These are phyloP conservation scores for Xylaria sp. DNA, from an alignment of 2,329 filamentous ascomycete genomes.

Conservation along the genomic window DNA sequence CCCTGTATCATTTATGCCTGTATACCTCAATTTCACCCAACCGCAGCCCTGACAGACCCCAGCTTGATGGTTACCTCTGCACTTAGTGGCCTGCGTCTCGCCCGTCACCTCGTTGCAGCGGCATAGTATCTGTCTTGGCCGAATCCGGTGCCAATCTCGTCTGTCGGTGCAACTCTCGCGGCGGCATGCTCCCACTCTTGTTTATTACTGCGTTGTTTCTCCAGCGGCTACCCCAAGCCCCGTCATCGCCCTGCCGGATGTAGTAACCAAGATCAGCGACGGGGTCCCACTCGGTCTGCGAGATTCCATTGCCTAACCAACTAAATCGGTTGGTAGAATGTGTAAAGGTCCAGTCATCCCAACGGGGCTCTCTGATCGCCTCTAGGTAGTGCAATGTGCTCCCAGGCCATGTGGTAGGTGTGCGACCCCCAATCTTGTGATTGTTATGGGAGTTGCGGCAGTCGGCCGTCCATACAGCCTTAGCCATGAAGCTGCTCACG, in stretches of 20 bases:
- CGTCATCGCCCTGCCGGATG: constrained; percentile 11
- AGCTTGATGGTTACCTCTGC: too few relatives aligned
- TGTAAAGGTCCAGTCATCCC: constrained; percentile 58
- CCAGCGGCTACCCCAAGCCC: background rate
- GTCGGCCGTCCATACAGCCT: constrained; percentile 56
- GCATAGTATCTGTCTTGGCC: too few relatives aligned
- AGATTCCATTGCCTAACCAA: constrained; percentile 57
- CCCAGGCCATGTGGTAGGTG: constrained; percentile 58
- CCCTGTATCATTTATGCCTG: too few relatives aligned
- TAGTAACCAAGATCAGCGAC: constrained; percentile 51
- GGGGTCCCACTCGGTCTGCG: constrained; percentile 53
- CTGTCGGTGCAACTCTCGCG: background rate
- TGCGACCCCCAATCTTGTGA: constrained; percentile 53
- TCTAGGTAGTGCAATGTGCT: constrained; percentile 62
- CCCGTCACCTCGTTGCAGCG: too few relatives aligned
- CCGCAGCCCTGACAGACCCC: too few relatives aligned
- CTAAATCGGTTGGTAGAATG: constrained; percentile 52
- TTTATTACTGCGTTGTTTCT: background rate
- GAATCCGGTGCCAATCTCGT: too few relatives aligned
- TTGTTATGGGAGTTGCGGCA: constrained; percentile 63
- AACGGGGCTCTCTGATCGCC: constrained; percentile 55
- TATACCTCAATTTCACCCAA: too few relatives aligned
- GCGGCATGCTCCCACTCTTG: background rate
- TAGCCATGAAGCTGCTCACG: constrained; percentile 57
- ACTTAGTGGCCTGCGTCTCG: too few relatives aligned